Conservation (phyloP, 2,329 filamentous ascomycete genomes). For the Cercospora zeae-maydis region DNA sequence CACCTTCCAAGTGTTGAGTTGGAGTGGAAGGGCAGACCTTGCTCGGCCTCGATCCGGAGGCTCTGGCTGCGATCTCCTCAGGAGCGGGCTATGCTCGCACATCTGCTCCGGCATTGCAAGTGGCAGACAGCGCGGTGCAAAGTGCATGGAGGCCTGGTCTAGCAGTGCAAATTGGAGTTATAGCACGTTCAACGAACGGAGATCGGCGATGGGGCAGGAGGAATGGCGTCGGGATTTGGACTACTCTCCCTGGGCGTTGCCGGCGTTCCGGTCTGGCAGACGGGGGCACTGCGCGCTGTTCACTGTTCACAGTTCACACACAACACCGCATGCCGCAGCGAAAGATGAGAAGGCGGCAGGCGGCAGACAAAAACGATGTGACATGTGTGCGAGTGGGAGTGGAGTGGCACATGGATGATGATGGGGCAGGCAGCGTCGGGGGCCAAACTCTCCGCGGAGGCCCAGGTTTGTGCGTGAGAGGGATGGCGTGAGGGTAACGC, state of each 20-base stretch:
- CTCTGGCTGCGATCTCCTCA: neutral
- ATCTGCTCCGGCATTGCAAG: neutral
- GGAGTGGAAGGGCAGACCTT: neutral
- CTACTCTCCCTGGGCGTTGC: neutral
- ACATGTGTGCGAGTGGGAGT: neutral
- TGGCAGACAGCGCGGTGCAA: neutral
- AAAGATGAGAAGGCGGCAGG: neutral
- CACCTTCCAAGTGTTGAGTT: neutral
- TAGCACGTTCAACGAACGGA: slow-evolving; percentile 3
- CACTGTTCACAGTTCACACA: neutral
- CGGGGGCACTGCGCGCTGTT: neutral
- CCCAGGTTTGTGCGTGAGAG: neutral
- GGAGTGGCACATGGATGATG: neutral
- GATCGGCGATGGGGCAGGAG: slow-evolving; percentile 5
- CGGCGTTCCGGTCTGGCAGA: neutral
- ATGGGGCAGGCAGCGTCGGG: neutral
- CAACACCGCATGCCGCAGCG: neutral
- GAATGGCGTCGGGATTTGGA: neutral
- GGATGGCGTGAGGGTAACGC: slow-evolving; percentile 20
- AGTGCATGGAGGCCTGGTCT: slow-evolving; percentile 4
- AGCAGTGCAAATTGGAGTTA: neutral
- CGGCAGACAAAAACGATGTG: neutral
- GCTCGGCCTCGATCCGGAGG: slow-evolving; percentile 5
- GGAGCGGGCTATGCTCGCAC: neutral
- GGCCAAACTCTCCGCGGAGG: slow-evolving; percentile 8